Conservation (phyloP, 345 rosid species). For the Euclidium syriacum region DNA sequence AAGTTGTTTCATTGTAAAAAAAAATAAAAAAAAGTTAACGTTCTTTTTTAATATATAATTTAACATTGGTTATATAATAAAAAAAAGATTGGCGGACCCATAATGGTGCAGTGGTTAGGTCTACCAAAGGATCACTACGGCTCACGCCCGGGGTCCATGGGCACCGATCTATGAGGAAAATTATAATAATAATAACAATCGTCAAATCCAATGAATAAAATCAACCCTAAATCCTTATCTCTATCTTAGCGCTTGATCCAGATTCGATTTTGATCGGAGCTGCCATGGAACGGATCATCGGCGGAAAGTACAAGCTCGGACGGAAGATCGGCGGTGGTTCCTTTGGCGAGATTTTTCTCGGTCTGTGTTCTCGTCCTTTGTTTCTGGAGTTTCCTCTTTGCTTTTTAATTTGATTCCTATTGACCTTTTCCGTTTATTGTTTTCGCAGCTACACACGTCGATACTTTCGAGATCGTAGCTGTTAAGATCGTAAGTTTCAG, state of each 20-base stretch:
- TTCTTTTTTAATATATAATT: no score
- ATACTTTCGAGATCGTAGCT: conserved; percentile 88
- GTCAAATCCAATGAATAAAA: background rate
- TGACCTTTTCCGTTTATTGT: background rate
- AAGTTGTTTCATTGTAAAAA: no score
- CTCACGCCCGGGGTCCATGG: conserved; percentile 21
- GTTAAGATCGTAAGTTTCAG: conserved; percentile 80
- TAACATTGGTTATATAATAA: no score
- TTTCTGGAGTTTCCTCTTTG: background rate
- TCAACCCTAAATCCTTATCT: conserved; percentile 30
- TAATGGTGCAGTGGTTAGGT: background rate
- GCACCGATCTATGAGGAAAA: background rate
- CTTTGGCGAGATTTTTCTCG: conserved; percentile 88
- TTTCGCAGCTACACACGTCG: conserved; percentile 75
- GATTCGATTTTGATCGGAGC: conserved; percentile 25
- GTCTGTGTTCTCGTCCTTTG: conserved; percentile 33
- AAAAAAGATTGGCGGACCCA: background rate
- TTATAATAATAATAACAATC: background rate
- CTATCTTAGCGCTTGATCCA: conserved; percentile 16
- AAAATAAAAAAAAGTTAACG: no score
- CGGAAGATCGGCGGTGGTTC: conserved; percentile 97
- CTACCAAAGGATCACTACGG: background rate
- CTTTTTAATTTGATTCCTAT: background rate
- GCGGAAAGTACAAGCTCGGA: conserved; percentile 84
- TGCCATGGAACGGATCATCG: conserved; percentile 73